A percentile compares a stretch with the other conserved stretches of the same genome.
Evolutionary conservation across 2,329 filamentous ascomycete genomes (phyloP).

Genomic region (Penicillium sclerotigenum): DNA sequence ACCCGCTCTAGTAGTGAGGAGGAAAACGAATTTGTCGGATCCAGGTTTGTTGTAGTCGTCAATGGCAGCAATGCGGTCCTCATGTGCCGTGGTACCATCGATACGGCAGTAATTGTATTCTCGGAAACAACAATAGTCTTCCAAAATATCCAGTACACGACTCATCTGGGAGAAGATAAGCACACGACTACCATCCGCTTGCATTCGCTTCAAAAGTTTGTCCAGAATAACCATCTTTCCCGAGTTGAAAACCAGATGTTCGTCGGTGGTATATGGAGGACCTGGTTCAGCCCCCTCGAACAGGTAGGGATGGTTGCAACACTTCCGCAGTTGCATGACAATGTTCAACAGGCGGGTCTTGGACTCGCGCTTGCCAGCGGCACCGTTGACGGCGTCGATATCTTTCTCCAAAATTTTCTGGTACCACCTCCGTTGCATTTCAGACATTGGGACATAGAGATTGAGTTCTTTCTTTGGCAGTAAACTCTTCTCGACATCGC

Average conservation of each 20-base stretch:
- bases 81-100: conserved; percentile 92
- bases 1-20: conserved; percentile 92
- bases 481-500: conserved; percentile 95
- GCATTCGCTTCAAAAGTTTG: conserved; percentile 78
- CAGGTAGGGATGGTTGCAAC: conserved; percentile 96
- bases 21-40: conserved; percentile 94
- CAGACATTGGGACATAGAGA: conserved; percentile 94
- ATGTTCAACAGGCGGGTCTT: conserved; percentile 97
- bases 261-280: conserved; percentile 95
- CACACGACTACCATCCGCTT: conserved; percentile 86
- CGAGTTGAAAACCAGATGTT: conserved; percentile 88
- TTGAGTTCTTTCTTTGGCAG: conserved; percentile 97
- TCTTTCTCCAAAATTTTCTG: conserved; percentile 98
- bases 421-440: conserved; percentile 99
- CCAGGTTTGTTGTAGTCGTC: conserved; percentile 96
- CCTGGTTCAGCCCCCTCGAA: conserved; percentile 97
- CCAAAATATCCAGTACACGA: conserved; percentile 89
- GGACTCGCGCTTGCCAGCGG: conserved; percentile 91
- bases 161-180: conserved; percentile 99
- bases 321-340: conserved; percentile 98
- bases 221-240: conserved; percentile 98
- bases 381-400: conserved; percentile 96
- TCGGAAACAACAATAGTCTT: conserved; percentile 96
- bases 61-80: conserved; percentile 95
- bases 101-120: conserved; percentile 96